Evolutionary conservation across 306 rosid genomes (phyloP), one percentile per base, ranked within the genome.

Genomic region (Lathyrus tuberosus): DNA sequence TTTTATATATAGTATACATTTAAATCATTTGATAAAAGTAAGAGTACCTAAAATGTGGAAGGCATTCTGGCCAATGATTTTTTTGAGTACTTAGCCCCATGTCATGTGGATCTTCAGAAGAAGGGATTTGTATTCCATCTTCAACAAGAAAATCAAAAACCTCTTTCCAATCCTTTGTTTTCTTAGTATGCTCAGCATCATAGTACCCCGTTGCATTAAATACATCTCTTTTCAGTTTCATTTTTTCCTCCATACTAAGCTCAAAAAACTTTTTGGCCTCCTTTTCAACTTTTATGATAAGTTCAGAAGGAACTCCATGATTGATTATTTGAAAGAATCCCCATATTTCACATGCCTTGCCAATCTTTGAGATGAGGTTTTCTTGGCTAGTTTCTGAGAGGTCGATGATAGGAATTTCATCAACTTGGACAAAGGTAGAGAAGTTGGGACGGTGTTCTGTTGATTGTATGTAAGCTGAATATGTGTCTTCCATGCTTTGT

Each of bases 141-240:
- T 75, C 49, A 31, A 86, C 87, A 76, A 83, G 75, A 77, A 48
- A 94, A 79, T 88, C 99, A 76, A 84, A 94, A 0, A 86, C 87
- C 58, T 90, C 96, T 79, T 94, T 94, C 98, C 98, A 92, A 7
- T 92, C 96, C 69, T 89, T 89, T 0, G 87, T 90, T 8, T 92
- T 86, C 60, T 92, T 89, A 0, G 96, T 92, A 71, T 84, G 65
- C 73, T 92, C 97, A 3, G 83, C 70, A 37, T 92, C 97, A 54
- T 87, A 79, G 65, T 73, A 89, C n/a, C 97, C 97, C 91, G 81
- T 42, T 3, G 84, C 56, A 66, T 87, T 82, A 17, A 33, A 75
- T 30, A 76, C 88, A 60, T 82, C 95, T 33, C 91, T 71, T 70
- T 74, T 85, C 79, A 83, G 89, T 80, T 79, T 85, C 70, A 42